These are phyloP conservation scores for Myxozyma lipomycoides DNA, from an alignment of 805 yeast species.

Conservation along the genomic window DNA sequence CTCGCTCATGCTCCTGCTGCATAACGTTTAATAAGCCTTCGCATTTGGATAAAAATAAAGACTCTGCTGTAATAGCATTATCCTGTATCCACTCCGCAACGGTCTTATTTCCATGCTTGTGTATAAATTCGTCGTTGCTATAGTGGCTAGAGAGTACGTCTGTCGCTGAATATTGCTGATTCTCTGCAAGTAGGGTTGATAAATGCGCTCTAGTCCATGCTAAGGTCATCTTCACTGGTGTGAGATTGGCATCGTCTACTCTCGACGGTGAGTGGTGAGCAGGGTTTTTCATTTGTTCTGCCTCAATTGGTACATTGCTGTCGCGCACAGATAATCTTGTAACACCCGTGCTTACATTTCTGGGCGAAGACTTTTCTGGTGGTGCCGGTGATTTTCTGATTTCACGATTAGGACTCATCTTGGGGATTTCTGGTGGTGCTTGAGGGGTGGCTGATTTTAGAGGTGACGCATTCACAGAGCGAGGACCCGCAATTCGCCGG, in stretches of 20 bases:
- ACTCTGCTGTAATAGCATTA: conserved; percentile 53
- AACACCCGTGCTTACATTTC: neutral
- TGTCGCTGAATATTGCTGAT: neutral
- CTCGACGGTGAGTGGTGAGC: neutral
- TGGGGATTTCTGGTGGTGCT: neutral
- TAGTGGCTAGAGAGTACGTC: neutral
- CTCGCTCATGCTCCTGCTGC: conserved; percentile 48
- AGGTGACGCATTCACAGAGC: neutral
- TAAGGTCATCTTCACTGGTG: conserved; percentile 1
- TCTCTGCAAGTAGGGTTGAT: neutral
- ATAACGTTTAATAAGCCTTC: conserved; percentile 48
- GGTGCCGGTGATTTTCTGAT: neutral
- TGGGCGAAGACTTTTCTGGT: neutral
- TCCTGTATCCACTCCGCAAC: conserved; percentile 65
- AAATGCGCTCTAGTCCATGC: neutral
- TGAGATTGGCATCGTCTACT: neutral
- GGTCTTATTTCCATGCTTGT: conserved; percentile 60
- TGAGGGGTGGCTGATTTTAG: neutral
- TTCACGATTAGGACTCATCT: neutral
- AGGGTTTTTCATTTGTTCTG: neutral
- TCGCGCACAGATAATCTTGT: neutral
- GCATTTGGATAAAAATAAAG: conserved; percentile 46
- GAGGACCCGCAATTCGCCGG: neutral
- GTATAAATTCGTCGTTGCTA: neutral
- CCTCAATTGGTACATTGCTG: neutral